Base-by-base conservation (phyloP, 2,329 filamentous ascomycete genomes). In the Aspergillus brasiliensis region DNA sequence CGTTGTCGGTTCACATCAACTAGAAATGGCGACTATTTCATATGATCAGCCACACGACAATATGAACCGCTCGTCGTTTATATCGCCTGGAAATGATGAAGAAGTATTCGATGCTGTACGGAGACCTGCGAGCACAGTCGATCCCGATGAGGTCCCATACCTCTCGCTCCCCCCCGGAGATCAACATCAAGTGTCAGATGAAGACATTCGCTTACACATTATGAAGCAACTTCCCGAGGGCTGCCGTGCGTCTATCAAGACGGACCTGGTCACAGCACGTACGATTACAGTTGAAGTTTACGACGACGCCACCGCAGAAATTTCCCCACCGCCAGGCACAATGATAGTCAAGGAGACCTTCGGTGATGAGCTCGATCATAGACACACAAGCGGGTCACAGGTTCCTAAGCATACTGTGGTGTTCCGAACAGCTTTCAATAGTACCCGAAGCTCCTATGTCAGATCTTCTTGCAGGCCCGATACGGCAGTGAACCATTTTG, bases 41-140 rank as follows among this genome's bases (percentile, higher is more conserved):
- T 75, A 81, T 8, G 80, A 84, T 34, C 79, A 81, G 23, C 68
- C 80, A 2, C 75, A 79, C 15, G 65, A 73, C 71, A 44, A 79
- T 75, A 47, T 81, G 85, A 51, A 85, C 78, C 70, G 81, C 77
- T 62, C 87, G 85, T 81, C 81, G 8, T 80, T 81, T 54, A 65
- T 78, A 51, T 72, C 74, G 47, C 72, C 77, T 5, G 71, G 72
- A 4, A 70, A 69, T 11, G 71, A 72, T 10, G 73, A 80, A 46
- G 73, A 74, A 23, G 56, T 62, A 4, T 78, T 80, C 51, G 73
- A 76, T 62, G 75, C 76, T 8, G 62, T 80, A 17, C 75, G 75
- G 62, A 69, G 77, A 58, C 73, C 72, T 7, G 57, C 65, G 21
- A 69, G 66, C 53, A 58, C 63, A 10, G 51, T 63, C 28, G 71